Conservation (phyloP, 2,329 filamentous ascomycete genomes). For the Balansia obtecta region DNA sequence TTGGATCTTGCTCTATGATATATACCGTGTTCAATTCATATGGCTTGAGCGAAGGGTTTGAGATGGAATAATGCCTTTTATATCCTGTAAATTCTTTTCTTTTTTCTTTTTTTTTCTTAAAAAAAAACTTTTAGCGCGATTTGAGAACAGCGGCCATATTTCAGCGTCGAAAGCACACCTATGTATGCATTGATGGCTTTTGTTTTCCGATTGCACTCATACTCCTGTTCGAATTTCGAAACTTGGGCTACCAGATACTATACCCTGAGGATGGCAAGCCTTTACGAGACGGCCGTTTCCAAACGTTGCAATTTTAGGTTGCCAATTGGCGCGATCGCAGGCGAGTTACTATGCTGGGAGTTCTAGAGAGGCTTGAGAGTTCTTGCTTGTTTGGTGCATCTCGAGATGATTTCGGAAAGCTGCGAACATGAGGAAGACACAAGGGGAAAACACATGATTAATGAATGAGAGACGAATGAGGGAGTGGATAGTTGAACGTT, state of each 20-base stretch:
- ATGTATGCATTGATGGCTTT: constrained; percentile 3
- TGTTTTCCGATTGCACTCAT: constrained; percentile 1
- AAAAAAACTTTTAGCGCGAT: neutral
- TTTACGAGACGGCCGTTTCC: neutral
- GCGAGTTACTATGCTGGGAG: constrained; percentile 16
- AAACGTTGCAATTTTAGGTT: constrained; percentile 5
- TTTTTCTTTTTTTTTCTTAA: neutral
- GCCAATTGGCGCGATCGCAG: constrained; percentile 14
- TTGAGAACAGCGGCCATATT: neutral
- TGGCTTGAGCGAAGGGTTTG: neutral
- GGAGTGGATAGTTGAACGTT: neutral
- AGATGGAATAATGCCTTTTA: neutral
- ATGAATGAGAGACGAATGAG: neutral
- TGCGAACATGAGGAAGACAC: constrained; percentile 4
- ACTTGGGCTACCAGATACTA: too few species aligned
- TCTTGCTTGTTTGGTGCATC: neutral
- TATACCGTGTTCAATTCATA: neutral
- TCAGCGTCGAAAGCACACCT: neutral
- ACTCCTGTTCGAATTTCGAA: neutral
- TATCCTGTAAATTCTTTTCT: neutral
- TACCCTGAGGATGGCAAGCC: too few species aligned
- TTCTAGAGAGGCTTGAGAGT: constrained; percentile 8
- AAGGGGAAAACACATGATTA: constrained; percentile 1
- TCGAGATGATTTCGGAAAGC: neutral
- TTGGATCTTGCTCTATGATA: neutral